These are phyloP conservation scores for Leavenworthia alabamica DNA, from an alignment of 345 rosid species.

Conservation along the genomic window DNA sequence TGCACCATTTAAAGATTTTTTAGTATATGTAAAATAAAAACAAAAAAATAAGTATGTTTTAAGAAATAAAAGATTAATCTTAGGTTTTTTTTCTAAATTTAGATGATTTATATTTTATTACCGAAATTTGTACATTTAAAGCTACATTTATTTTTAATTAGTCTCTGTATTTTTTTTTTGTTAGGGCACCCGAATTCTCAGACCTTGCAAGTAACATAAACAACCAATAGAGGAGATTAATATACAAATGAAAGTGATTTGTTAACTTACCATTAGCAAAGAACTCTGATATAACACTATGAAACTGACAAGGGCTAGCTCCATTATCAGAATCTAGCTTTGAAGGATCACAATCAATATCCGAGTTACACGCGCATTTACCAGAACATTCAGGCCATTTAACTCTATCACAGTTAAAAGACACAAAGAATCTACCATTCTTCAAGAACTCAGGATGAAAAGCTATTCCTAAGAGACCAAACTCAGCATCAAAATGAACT, in stretches of 20 bases:
- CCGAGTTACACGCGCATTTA: constrained; percentile 74
- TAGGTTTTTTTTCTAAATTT: too few relatives aligned
- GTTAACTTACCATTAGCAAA: constrained; percentile 42
- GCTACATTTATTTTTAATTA: too few relatives aligned
- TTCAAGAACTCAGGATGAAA: constrained; percentile 59
- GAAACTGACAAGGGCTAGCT: constrained; percentile 64
- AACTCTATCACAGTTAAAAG: constrained; percentile 67
- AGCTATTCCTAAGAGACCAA: constrained; percentile 74
- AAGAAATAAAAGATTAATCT: too few relatives aligned
- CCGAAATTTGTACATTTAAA: too few relatives aligned
- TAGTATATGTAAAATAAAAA: too few relatives aligned
- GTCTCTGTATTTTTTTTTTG: too few relatives aligned
- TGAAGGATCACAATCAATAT: constrained; percentile 74
- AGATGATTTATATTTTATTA: too few relatives aligned
- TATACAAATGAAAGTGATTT: constrained; percentile 28
- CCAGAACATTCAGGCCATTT: constrained; percentile 65
- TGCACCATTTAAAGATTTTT: too few relatives aligned
- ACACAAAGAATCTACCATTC: constrained; percentile 69
- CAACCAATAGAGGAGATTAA: neutral
- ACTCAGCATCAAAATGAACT: constrained; percentile 44
- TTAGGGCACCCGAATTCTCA: too few relatives aligned
- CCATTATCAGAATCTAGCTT: constrained; percentile 50
- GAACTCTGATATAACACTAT: constrained; percentile 61
- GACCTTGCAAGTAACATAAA: neutral
- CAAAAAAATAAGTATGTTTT: too few relatives aligned